phyloP scores from a whole-genome alignment of 441 rosid genomes.

The Gossypium gossypioides region DNA sequence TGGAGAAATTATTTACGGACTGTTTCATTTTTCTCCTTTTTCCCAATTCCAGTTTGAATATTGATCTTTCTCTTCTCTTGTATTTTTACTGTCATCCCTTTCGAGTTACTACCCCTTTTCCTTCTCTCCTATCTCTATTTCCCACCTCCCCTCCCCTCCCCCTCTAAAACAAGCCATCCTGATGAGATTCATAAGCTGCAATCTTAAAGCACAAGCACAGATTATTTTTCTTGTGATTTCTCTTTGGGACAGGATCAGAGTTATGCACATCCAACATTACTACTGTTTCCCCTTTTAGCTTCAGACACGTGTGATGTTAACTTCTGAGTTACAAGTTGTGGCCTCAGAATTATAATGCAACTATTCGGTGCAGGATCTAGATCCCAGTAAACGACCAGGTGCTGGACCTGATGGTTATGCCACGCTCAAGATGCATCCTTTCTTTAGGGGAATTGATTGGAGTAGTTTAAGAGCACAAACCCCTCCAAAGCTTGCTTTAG shows the following conservation, averaged over 20 bases:
- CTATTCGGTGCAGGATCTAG: constrained; percentile 51
- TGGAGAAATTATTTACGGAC: neutral
- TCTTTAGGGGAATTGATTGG: constrained; percentile 87
- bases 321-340: neutral
- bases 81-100: neutral
- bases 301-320: neutral
- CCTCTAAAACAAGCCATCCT: neutral
- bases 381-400: constrained; percentile 89
- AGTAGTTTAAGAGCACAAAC: constrained; percentile 52
- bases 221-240: neutral
- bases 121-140: neutral
- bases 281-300: neutral
- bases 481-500: constrained; percentile 80
- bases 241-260: neutral
- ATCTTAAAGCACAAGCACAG: neutral
- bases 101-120: neutral
- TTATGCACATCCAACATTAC: neutral
- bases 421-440: constrained; percentile 75
- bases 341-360: constrained; percentile 8
- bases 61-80: neutral
- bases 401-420: constrained; percentile 83
- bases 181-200: neutral
- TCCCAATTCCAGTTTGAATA: neutral
- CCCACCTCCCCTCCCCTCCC: neutral
- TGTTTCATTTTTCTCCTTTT: neutral